phyloP scores from a whole-genome alignment of 1,139 yeast genomes.

The Torulaspora globosa region DNA sequence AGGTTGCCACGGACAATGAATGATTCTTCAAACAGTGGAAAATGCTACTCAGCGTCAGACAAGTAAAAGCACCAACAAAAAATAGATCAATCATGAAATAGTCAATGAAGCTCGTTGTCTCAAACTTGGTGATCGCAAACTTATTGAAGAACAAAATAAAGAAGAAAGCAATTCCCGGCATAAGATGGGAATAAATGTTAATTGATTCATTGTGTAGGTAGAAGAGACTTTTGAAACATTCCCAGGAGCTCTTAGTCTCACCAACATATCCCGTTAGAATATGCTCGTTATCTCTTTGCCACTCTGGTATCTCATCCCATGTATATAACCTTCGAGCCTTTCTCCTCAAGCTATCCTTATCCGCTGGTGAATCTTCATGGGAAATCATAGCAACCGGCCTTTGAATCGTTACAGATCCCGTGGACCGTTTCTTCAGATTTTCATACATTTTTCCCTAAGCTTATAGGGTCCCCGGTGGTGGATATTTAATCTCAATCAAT shows the following conservation, averaged over 20 bases:
- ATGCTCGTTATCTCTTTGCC: constrained; percentile 86
- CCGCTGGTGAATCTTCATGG: background rate
- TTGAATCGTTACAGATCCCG: constrained; percentile 1
- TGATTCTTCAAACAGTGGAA: constrained; percentile 80
- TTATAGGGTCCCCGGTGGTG: background rate
- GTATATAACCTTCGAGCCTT: constrained; percentile 22
- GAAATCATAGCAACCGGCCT: background rate
- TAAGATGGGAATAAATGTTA: constrained; percentile 73
- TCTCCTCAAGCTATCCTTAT: background rate
- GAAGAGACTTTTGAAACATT: constrained; percentile 53
- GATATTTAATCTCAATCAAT: background rate
- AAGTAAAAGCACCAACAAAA: constrained; percentile 50
- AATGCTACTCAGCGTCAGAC: constrained; percentile 68
- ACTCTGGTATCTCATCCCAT: constrained; percentile 59
- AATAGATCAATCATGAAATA: constrained; percentile 43
- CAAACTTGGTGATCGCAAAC: constrained; percentile 40
- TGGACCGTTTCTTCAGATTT: constrained; percentile 8
- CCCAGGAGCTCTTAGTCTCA: constrained; percentile 53
- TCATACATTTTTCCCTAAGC: background rate
- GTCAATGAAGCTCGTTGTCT: constrained; percentile 46
- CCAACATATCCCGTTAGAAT: constrained; percentile 72
- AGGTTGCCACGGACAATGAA: constrained; percentile 53
- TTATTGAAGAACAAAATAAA: constrained; percentile 29
- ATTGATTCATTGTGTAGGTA: constrained; percentile 83
- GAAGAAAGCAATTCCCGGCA: constrained; percentile 56